Evolutionary conservation across 441 rosid genomes (phyloP).

Genomic region (Hura crepitans): DNA sequence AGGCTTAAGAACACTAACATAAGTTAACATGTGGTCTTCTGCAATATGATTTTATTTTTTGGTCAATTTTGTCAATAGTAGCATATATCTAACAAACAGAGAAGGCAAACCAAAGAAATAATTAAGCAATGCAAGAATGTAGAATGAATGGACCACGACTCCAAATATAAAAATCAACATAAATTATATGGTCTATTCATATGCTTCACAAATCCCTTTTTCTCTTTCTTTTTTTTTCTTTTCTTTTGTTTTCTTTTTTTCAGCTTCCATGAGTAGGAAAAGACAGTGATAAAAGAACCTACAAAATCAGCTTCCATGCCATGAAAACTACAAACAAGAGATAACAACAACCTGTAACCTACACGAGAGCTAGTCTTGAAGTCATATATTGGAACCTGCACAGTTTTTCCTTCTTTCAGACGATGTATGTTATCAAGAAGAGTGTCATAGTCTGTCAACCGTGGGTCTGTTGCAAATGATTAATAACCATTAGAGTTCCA

Average conservation of each 20-base stretch:
- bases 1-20: slow-evolving; percentile 16
- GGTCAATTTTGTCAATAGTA: background rate
- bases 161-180: background rate
- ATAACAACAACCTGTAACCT: slow-evolving; percentile 67
- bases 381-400: slow-evolving; percentile 88
- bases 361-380: slow-evolving; percentile 85
- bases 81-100: background rate
- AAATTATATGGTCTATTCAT: too few relatives aligned
- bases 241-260: too few relatives aligned
- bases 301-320: slow-evolving; percentile 10
- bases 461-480: slow-evolving; percentile 70
- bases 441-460: slow-evolving; percentile 87
- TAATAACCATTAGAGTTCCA: slow-evolving; percentile 27
- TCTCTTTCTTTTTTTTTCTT: background rate
- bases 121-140: background rate
- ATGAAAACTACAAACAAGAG: slow-evolving; percentile 15
- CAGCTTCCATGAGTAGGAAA: background rate
- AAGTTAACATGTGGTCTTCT: background rate
- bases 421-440: slow-evolving; percentile 78
- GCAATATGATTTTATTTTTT: background rate
- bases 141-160: background rate
- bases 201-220: background rate
- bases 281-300: slow-evolving; percentile 16
- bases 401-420: slow-evolving; percentile 77
- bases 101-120: background rate